Base-by-base conservation (phyloP, 805 yeast genomes). In the Candida vartiovaarae region DNA sequence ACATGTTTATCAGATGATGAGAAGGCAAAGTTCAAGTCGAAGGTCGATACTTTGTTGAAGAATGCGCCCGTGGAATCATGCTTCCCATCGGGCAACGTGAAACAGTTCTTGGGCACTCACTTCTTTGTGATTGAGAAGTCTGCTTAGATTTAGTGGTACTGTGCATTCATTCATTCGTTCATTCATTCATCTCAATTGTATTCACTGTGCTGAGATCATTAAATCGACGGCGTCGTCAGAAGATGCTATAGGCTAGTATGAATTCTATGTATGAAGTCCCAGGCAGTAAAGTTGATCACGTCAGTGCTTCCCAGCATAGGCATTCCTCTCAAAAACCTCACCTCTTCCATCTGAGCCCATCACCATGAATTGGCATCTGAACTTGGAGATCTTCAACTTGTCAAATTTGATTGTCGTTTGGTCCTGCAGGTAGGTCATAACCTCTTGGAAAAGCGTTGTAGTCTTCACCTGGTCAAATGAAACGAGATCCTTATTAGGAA, bases 1-100 rank as follows among this genome's bases (percentile, higher is more conserved):
- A 76, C 82, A 1, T 62, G 64, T 4, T 53, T 75, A 38, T 46
- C 64, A 4, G 70, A 63, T 0, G 61, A 48, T 2, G 68, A 74
- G 52, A 65, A 66, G 53, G 39, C 40, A 2, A 49, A 51, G 20
- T 46, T 74, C 33, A 60, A 65, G 43, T 32, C 50, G 2, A 46
- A 62, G 11, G 53, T 74, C 6, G 62, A 70, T 6, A 6, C 23
- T 10, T 24, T 32, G 28, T 10, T 38, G 24, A 2, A 49, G 49
- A 4, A 44, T 67, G 9, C 34, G 8, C 35, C 34, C 10, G 28
- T 11, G 11, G 24, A 11, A 11, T 24, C 36, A 11, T 24, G 23
- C n/a, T 43, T 35, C 27, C 30, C 43, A 10, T 48, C 45, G n/a
- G 36, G 29, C 5, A 24, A 44, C 1, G 31, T 56, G 2, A 49